phyloP scores from a whole-genome alignment of 768 basidiomycete genomes.

The Tremella mesenterica region DNA sequence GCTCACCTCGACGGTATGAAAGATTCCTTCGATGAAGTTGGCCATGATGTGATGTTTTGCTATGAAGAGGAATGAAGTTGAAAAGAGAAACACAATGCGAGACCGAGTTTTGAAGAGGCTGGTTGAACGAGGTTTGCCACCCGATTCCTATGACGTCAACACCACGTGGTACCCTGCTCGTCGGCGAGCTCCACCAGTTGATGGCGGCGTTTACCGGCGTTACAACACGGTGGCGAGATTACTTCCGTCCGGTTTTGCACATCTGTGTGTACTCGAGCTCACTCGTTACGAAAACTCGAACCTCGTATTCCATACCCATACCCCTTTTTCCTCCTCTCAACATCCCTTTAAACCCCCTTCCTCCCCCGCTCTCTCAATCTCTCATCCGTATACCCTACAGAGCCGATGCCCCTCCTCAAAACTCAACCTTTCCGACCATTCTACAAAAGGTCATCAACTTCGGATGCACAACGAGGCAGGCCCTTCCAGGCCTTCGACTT shows the following conservation, averaged over 20 bases:
- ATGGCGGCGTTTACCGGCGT: no score
- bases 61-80: slow-evolving; percentile 1
- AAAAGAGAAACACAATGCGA: background rate
- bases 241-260: no score
- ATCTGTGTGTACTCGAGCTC: no score
- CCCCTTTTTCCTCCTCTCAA: background rate
- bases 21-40: slow-evolving; percentile 27
- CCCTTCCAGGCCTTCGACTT: slow-evolving; percentile 8
- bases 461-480: slow-evolving; percentile 18
- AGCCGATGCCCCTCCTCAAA: no score
- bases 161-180: background rate
- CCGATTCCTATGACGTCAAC: background rate
- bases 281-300: no score
- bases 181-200: no score
- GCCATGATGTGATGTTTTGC: slow-evolving; percentile 26
- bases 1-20: slow-evolving; percentile 25
- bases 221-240: no score
- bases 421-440: no score
- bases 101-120: background rate
- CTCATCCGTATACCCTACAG: background rate
- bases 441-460: no score
- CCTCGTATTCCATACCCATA: background rate
- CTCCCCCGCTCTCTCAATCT: background rate
- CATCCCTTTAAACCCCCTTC: background rate
- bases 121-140: background rate